Evolutionary conservation across 768 basidiomycete species (phyloP).

Genomic region (Podaxis sp.): DNA sequence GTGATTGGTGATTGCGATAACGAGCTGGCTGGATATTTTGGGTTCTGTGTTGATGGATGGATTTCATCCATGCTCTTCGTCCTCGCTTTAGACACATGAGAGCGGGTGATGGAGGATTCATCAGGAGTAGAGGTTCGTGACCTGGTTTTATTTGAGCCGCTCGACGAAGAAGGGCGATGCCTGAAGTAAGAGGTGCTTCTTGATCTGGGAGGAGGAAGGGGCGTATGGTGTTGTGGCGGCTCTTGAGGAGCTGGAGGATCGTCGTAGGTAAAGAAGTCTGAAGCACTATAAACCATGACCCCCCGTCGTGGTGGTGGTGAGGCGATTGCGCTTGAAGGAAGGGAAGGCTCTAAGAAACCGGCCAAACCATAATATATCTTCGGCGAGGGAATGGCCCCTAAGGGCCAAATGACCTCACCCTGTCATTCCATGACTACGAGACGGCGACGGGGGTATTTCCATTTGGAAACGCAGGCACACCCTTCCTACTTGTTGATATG

Average conservation of each 20-base stretch:
- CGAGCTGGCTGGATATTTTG: neutral
- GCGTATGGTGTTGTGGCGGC: conserved; percentile 1
- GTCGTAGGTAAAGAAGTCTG: neutral
- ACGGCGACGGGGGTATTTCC: neutral
- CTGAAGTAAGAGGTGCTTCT: neutral
- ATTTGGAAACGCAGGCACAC: conserved; percentile 2
- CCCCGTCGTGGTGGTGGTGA: neutral
- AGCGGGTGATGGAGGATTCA: neutral
- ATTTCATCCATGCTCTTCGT: neutral
- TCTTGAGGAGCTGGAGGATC: conserved; percentile 10
- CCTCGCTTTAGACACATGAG: neutral
- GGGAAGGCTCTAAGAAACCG: neutral
- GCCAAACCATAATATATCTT: neutral
- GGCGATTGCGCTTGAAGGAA: neutral
- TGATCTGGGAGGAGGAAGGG: conserved; percentile 5
- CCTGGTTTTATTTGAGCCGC: neutral
- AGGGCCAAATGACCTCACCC: conserved; percentile 6
- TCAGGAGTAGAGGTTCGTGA: neutral
- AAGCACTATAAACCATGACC: neutral
- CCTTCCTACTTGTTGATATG: neutral
- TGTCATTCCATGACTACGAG: conserved; percentile 6
- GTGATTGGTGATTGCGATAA: neutral
- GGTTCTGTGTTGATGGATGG: neutral
- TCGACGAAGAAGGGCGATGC: neutral
- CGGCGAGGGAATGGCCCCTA: neutral